Evolutionary conservation across 345 rosid genomes (phyloP), one percentile per base, ranked within the genome.

Genomic region (Pistacia vera): DNA sequence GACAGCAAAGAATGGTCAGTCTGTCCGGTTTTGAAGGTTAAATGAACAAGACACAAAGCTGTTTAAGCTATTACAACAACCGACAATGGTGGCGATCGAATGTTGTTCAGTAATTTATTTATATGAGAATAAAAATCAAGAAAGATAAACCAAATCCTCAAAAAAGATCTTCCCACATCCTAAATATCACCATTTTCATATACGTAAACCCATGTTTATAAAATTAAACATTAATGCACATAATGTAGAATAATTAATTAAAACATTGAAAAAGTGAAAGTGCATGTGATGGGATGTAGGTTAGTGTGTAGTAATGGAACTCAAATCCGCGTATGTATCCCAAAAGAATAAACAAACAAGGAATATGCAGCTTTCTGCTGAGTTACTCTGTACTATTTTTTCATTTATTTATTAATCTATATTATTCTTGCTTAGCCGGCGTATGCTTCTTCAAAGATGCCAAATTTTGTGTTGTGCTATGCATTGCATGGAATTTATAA

Each of bases 21-120:
- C 61, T 71, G 83, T 82, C 80, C 38, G 81, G 88, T 76, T 80
- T 65, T 73, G 79, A 70, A 75, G 72, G 75, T 69, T 61, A 79
- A 81, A 67, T 71, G 78, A 74, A 82, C 60, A 65, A 36, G 72
- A 80, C 79, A 67, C 55, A 51, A 68, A 77, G 79, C 80, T 75
- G 65, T 63, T 69, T 73, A 72, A 66, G 74, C 3, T 78, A 54
- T 25, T 54, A 6, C 5, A 75, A 71, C 83, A 82, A 76, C 85
- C 86, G 82, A 86, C 83, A 78, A 22, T 63, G 73, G 74, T 41
- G 44, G 72, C 72, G 77, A 25, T 25, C 25, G 25, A 80, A 84
- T 82, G 87, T 78, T 78, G 82, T 72, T 77, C 68, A 46, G 58
- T 35, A 0, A 68, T 17, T 68, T 0, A 14, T 6, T 64, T 56